Evolutionary conservation across 2,329 filamentous ascomycete species (phyloP).

Genomic region (Microsporum ferrugineum): DNA sequence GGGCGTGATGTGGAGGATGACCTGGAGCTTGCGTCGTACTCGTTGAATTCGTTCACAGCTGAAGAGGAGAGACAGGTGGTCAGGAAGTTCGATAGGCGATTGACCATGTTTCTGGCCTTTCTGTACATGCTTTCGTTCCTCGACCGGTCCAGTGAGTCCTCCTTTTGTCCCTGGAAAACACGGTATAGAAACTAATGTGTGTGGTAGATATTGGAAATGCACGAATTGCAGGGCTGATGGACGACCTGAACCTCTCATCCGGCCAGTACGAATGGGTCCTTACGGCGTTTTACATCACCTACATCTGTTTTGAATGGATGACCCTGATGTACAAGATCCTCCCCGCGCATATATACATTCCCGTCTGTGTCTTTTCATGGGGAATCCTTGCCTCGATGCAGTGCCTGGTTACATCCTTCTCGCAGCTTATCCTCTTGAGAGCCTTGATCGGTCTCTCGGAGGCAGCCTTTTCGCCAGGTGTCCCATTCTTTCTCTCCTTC

Average conservation of each 20-base stretch:
- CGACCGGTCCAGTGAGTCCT: conserved; percentile 63
- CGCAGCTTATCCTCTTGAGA: conserved; percentile 39
- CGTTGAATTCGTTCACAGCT: conserved; percentile 29
- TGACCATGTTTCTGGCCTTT: conserved; percentile 70
- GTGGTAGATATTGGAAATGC: conserved; percentile 48
- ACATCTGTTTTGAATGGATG: conserved; percentile 57
- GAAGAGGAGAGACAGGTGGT: conserved; percentile 65
- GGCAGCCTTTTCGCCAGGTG: conserved; percentile 52
- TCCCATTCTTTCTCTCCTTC: conserved; percentile 53
- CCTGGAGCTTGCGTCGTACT: conserved; percentile 1
- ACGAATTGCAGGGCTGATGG: conserved; percentile 47
- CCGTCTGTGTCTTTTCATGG: conserved; percentile 59
- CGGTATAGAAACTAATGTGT: neutral
- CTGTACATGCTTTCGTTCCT: conserved; percentile 78
- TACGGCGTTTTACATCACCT: conserved; percentile 53
- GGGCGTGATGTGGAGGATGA: conserved; percentile 6
- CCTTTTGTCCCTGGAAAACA: neutral
- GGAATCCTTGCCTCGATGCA: conserved; percentile 68
- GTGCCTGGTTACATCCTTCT: conserved; percentile 52
- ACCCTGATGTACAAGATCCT: conserved; percentile 50
- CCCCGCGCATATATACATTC: conserved; percentile 51
- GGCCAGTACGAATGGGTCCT: conserved; percentile 51
- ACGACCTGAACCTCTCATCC: conserved; percentile 44
- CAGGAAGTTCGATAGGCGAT: conserved; percentile 60
- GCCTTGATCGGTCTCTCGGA: conserved; percentile 45